phyloP scores from a whole-genome alignment of 768 basidiomycete genomes.

The Mycena galopus region DNA sequence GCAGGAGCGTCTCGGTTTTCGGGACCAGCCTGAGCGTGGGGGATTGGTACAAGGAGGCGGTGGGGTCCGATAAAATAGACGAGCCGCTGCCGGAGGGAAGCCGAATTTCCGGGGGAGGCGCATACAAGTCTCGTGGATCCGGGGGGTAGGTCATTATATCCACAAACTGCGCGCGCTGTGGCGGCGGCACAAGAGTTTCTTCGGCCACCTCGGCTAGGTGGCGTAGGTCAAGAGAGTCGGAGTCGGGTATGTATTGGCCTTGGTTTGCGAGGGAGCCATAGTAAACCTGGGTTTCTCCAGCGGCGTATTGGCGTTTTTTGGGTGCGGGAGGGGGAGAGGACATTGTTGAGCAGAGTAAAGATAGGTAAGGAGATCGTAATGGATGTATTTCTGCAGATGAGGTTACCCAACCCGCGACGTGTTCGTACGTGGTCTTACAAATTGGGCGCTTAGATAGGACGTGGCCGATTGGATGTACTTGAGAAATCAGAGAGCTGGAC shows the following conservation, averaged over 20 bases:
- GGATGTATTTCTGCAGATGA: neutral
- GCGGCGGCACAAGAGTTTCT: slow-evolving; percentile 55
- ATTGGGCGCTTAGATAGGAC: neutral
- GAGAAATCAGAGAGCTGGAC: neutral
- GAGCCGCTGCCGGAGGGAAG: slow-evolving; percentile 67
- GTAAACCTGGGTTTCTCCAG: slow-evolving; percentile 67
- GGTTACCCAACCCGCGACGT: neutral
- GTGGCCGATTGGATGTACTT: neutral
- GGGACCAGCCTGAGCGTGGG: slow-evolving; percentile 71
- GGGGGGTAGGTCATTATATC: slow-evolving; percentile 73
- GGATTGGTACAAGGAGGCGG: slow-evolving; percentile 67
- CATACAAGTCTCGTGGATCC: slow-evolving; percentile 65
- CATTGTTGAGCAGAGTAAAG: neutral
- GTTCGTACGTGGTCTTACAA: neutral
- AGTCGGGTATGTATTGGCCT: slow-evolving; percentile 37
- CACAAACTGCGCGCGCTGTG: slow-evolving; percentile 52
- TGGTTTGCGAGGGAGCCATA: slow-evolving; percentile 49
- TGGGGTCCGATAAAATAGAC: slow-evolving; percentile 4
- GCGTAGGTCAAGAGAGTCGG: neutral
- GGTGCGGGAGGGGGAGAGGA: slow-evolving; percentile 1
- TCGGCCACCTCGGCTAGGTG: slow-evolving; percentile 47
- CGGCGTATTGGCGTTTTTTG: slow-evolving; percentile 70
- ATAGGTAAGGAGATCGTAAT: neutral
- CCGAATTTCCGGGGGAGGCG: slow-evolving; percentile 66
- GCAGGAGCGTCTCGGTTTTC: slow-evolving; percentile 63